Evolutionary conservation across 2,329 filamentous ascomycete genomes (phyloP), one percentile per base, ranked within the genome.

Genomic region (Fusarium sarcochroum): DNA sequence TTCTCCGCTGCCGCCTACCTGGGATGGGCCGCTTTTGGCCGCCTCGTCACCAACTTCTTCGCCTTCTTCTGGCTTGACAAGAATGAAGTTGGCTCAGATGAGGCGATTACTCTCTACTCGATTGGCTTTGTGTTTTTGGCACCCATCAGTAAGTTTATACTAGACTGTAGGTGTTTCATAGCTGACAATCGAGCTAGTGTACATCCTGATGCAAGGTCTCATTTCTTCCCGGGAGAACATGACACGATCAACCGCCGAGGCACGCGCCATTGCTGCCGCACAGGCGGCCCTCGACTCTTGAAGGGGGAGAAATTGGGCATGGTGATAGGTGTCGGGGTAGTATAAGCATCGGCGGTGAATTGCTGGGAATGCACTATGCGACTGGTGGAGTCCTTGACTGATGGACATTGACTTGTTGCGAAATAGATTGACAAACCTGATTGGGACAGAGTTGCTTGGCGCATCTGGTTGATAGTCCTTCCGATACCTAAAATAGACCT

Each of bases 31-130:
- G 78, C 77, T 11, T 73, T 86, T 46, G 85, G 85, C 23, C 81
- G 81, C 66, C 72, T 80, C 25, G 52, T 82, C 51, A 86, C 84
- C 3, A 81, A 81, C 34, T 79, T 80, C 50, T 80, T 76, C 56
- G 77, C 85, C 11, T 85, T 85, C 66, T 86, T 85, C 75, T 87
- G 85, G 81, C 77, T 87, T 52, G 82, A 87, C 66, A 78, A 80
- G 51, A 72, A 77, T 7, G 73, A 80, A 54, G 80, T 84, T 65
- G 81, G 81, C 45, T 80, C 79, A 27, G 76, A 80, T 38, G 80
- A 82, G 67, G 81, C 82, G 17, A 80, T 85, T 20, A 76, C 80
- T 38, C 79, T 80, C 7, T 83, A 83, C 62, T 80, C 79, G 54
- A 75, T 80, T 42, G 80, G 78, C 8, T 87, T 87, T 60, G 73